Conservation (phyloP, 768 basidiomycete species). For the Austroboletus eburneus region DNA sequence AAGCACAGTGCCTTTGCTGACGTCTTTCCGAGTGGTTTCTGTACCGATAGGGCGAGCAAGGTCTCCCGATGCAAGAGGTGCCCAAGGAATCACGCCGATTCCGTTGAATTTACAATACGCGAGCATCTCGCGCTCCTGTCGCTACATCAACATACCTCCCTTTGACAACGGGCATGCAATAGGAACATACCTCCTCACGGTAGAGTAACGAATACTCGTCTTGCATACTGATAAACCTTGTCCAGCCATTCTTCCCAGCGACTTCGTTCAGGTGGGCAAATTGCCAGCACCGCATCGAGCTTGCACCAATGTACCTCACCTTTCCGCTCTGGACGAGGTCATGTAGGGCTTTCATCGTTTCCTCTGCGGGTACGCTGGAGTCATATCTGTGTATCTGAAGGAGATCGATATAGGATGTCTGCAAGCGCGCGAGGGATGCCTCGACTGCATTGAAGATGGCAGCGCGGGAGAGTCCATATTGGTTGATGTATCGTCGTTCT, state of each 20-base stretch:
- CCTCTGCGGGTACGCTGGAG: slow-evolving; percentile 31
- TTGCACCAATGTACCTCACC: slow-evolving; percentile 48
- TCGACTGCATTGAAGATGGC: slow-evolving; percentile 33
- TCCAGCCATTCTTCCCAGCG: slow-evolving; percentile 42
- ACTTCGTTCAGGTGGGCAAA: slow-evolving; percentile 41
- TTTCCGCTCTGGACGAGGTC: slow-evolving; percentile 44
- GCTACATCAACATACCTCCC: neutral
- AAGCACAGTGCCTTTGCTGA: slow-evolving; percentile 16
- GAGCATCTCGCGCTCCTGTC: slow-evolving; percentile 43
- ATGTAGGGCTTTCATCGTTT: slow-evolving; percentile 48
- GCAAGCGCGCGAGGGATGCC: slow-evolving; percentile 32
- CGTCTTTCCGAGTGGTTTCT: slow-evolving; percentile 18
- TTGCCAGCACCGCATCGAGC: slow-evolving; percentile 44
- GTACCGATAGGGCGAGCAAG: slow-evolving; percentile 36
- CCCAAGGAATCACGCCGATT: slow-evolving; percentile 51
- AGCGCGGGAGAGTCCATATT: slow-evolving; percentile 26
- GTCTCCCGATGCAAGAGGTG: slow-evolving; percentile 38
- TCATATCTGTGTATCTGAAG: slow-evolving; percentile 45
- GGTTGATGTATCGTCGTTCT: slow-evolving; percentile 20
- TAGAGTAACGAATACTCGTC: slow-evolving; percentile 50
- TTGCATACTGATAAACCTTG: slow-evolving; percentile 54
- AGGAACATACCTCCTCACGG: slow-evolving; percentile 41
- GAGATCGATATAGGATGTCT: slow-evolving; percentile 34
- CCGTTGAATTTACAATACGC: slow-evolving; percentile 45
- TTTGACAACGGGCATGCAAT: neutral